Conservation (phyloP, 345 rosid species). For the Odontarrhena argentea region DNA sequence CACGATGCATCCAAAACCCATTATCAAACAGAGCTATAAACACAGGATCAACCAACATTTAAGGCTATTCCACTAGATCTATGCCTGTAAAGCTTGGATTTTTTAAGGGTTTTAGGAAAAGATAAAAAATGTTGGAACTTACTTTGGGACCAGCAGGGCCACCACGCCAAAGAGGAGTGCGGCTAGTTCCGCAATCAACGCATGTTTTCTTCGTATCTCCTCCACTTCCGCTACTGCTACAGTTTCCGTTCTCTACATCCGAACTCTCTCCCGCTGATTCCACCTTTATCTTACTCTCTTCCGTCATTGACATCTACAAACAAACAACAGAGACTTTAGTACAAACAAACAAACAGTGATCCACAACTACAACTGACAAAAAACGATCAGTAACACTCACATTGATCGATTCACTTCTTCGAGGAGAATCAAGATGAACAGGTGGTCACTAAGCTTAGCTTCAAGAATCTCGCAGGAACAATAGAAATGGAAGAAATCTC, state of each 20-base stretch:
- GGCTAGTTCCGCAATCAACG: conserved; percentile 87
- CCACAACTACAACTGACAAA: not conserved
- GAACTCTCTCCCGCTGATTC: conserved; percentile 41
- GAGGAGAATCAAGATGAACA: too few relatives aligned
- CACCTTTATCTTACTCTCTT: conserved; percentile 28
- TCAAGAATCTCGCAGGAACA: not conserved
- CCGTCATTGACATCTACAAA: conserved; percentile 38
- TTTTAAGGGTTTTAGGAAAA: not conserved
- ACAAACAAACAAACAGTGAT: not conserved
- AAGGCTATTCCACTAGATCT: conserved; percentile 21
- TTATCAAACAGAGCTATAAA: conserved; percentile 1
- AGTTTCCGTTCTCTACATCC: conserved; percentile 36
- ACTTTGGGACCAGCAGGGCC: conserved; percentile 99
- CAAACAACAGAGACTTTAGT: not conserved
- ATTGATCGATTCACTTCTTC: conserved; percentile 33
- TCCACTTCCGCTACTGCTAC: conserved; percentile 43
- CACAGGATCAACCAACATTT: conserved; percentile 15
- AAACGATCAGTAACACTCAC: conserved; percentile 24
- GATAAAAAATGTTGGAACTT: not conserved
- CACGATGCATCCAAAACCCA: conserved; percentile 2
- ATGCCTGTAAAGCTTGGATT: not conserved
- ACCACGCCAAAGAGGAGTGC: conserved; percentile 96
- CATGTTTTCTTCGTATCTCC: conserved; percentile 66
- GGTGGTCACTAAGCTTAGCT: not conserved
- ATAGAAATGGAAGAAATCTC: not conserved